Evolutionary conservation across 1,284 basidiomycete species (phyloP), one percentile per base, ranked within the genome.

Genomic region (Termitomyces sp.): DNA sequence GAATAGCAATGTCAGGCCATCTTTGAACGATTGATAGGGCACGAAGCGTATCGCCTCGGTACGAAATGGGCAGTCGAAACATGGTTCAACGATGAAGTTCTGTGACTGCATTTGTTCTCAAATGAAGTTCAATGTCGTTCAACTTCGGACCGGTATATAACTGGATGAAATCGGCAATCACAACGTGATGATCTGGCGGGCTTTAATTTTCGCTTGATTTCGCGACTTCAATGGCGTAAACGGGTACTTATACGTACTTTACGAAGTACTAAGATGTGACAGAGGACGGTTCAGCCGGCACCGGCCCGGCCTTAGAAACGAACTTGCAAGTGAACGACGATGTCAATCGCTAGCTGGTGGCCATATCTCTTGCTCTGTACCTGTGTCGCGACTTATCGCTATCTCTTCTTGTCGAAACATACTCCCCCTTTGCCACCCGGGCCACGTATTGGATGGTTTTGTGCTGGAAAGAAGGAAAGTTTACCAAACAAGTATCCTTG

Each of bases 391-490:
- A 31, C 10, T 34, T 52, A 21, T 33, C 18, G 39, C 11, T 40
- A 37, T 26, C 16, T 52, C 39, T 49, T 46, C 21, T 13, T 39
- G 19, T 35, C 40, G 16, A 33, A 31, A 1, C 26, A 3, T 5
- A 26, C 30, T n/a, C 33, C 18, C 34, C 52, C 46, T 40, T 42
- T 49, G 33, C 55, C 55, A 2, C 55, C 55, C 7, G 49, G 63
- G 13, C 44, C 49, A 18, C 44, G 44, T 34, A 37, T 44, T 14
- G 52, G 43, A 30, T 50, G 46, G 45, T 40, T 56, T 21, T 45
- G 55, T 8, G 10, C 37, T 24, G 49, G 42, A 7, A 45, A 49
- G 35, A 38, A 30, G 21, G 43, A 53, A 13, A 40, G 19, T 18
- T 39, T 49, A 19, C 47, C 50, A 8, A 49, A 41, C 13, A 4